Conservation (phyloP, 305 asterid genomes). For the Caryopteris hybrid region DNA sequence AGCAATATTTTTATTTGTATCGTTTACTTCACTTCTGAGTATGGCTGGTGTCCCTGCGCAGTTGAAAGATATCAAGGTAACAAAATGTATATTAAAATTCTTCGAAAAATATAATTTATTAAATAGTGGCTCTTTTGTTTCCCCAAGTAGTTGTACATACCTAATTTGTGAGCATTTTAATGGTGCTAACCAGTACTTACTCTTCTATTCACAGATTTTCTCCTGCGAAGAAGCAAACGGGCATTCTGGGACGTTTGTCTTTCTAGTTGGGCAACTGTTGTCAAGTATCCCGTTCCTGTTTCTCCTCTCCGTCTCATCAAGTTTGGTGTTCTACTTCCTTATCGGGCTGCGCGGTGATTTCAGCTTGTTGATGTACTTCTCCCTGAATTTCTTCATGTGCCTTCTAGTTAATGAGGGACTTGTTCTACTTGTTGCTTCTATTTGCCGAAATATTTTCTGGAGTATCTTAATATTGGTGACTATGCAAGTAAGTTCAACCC, state of each 20-base stretch:
- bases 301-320: slow-evolving; percentile 86
- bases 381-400: slow-evolving; percentile 80
- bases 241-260: slow-evolving; percentile 78
- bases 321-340: slow-evolving; percentile 92
- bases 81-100: too few relatives aligned
- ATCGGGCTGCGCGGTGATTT: slow-evolving; percentile 80
- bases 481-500: slow-evolving; percentile 63
- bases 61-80: slow-evolving; percentile 90
- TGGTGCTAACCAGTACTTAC: background rate
- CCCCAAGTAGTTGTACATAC: too few relatives aligned
- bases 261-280: slow-evolving; percentile 66
- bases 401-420: slow-evolving; percentile 90
- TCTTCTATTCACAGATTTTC: slow-evolving; percentile 41
- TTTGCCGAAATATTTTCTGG: slow-evolving; percentile 72
- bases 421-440: slow-evolving; percentile 60
- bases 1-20: slow-evolving; percentile 77
- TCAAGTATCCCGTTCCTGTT: slow-evolving; percentile 89
- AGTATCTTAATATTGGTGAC: slow-evolving; percentile 62
- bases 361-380: slow-evolving; percentile 83
- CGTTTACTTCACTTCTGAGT: slow-evolving; percentile 82
- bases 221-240: slow-evolving; percentile 57
- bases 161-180: too few relatives aligned
- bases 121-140: too few relatives aligned
- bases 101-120: too few relatives aligned
- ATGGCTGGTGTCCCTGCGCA: slow-evolving; percentile 92